phyloP scores from a whole-genome alignment of 139 green algal genomes.

The Nannochloris sp. region DNA sequence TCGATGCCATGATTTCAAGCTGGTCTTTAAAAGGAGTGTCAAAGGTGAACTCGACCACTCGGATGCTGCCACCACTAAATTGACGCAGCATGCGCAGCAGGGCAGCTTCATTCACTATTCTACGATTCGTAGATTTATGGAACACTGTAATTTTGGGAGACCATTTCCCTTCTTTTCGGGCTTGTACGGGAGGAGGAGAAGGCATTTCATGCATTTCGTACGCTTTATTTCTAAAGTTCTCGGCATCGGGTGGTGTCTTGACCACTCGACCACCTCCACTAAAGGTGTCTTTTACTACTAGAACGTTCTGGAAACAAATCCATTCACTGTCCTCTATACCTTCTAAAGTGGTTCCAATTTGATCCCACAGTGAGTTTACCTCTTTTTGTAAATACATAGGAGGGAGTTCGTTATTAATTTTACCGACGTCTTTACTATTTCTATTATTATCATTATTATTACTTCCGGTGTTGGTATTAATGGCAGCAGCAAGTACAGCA shows the following conservation, averaged over 20 bases:
- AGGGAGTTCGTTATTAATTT: conserved; percentile 44
- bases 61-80: conserved; percentile 47
- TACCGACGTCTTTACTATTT: conserved; percentile 37
- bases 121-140: conserved; percentile 73
- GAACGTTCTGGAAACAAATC: conserved; percentile 71
- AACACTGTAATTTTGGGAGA: conserved; percentile 73
- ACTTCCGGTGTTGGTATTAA: conserved; percentile 9
- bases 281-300: conserved; percentile 72
- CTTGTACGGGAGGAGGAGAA: not conserved
- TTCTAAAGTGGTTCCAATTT: conserved; percentile 66
- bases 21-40: conserved; percentile 60
- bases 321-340: conserved; percentile 33
- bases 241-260: not conserved
- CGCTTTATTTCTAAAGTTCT: not conserved
- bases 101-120: conserved; percentile 68
- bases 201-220: not conserved
- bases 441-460: not conserved
- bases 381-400: conserved; percentile 68
- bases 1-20: conserved; percentile 61
- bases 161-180: not conserved
- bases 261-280: conserved; percentile 46
- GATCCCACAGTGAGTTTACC: conserved; percentile 40
- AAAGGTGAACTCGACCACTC: conserved; percentile 47
- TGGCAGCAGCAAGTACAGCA: conserved; percentile 41
- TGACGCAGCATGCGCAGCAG: conserved; percentile 54